phyloP scores from a whole-genome alignment of 139 green algal species.

The Micractinium sp. region DNA sequence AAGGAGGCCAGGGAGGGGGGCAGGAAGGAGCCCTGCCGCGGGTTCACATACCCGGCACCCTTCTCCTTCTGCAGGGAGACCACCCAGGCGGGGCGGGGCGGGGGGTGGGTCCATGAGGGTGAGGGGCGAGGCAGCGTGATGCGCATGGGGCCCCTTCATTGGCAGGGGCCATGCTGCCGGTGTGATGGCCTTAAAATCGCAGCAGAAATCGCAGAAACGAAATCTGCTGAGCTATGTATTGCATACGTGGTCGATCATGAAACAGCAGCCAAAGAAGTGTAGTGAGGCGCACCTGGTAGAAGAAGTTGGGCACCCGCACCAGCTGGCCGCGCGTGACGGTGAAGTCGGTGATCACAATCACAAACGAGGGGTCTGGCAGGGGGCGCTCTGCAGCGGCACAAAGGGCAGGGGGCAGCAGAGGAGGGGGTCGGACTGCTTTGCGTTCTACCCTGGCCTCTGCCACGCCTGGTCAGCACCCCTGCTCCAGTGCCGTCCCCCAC shows the following conservation, averaged over 20 bases:
- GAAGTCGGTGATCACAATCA: conserved; percentile 30
- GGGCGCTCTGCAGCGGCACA: conserved; percentile 3
- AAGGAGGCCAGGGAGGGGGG: conserved; percentile 39
- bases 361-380: conserved; percentile 1
- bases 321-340: conserved; percentile 19
- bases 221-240: no score
- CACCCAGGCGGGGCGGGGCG: not conserved
- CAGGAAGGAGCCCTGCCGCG: conserved; percentile 21
- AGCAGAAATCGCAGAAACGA: no score
- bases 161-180: no score
- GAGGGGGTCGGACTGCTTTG: not conserved
- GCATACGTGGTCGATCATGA: no score
- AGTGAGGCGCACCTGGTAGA: not conserved
- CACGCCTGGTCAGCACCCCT: not conserved
- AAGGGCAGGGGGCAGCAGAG: not conserved
- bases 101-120: not conserved
- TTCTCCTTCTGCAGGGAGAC: conserved; percentile 22
- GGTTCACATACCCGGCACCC: not conserved
- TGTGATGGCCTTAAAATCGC: no score
- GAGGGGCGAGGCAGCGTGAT: not conserved
- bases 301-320: conserved; percentile 39
- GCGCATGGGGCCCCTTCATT: not conserved
- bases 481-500: no score
- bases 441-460: not conserved
- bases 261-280: no score